Evolutionary conservation across 768 basidiomycete species (phyloP).

Genomic region (Tylopilus felleus): DNA sequence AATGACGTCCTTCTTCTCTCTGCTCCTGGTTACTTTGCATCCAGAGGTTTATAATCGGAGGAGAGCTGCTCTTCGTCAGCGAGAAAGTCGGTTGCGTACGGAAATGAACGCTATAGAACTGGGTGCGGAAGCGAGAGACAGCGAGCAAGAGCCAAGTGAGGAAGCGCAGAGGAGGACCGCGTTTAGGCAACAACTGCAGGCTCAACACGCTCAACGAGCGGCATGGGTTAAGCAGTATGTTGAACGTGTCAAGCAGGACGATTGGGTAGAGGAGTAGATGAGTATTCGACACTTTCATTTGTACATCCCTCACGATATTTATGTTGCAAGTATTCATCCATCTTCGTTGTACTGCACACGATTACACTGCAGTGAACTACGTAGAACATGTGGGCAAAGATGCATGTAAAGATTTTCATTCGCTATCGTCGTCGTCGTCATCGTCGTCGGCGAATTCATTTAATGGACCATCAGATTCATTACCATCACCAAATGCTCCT

Average conservation of each 20-base stretch:
- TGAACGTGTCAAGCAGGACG: slow-evolving; percentile 57
- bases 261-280: slow-evolving; percentile 63
- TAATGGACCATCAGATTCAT: slow-evolving; percentile 37
- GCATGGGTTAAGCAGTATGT: slow-evolving; percentile 65
- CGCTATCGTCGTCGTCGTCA: slow-evolving; percentile 51
- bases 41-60: slow-evolving; percentile 75
- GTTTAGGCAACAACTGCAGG: slow-evolving; percentile 42
- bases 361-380: background rate
- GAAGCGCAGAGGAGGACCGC: slow-evolving; percentile 26
- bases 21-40: slow-evolving; percentile 61
- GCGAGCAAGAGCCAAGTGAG: slow-evolving; percentile 32
- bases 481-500: slow-evolving; percentile 40
- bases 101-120: slow-evolving; percentile 48
- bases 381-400: background rate
- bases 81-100: slow-evolving; percentile 66
- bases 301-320: background rate
- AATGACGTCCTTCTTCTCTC: slow-evolving; percentile 47
- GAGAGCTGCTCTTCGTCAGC: slow-evolving; percentile 50
- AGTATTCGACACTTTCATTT: slow-evolving; percentile 3
- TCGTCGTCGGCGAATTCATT: slow-evolving; percentile 63
- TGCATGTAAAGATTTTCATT: slow-evolving; percentile 23
- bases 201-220: slow-evolving; percentile 50
- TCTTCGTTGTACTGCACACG: background rate
- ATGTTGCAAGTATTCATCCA: background rate
- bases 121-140: slow-evolving; percentile 25